Conservation (phyloP, 148 eudicot genomes). For the Simmondsia chinensis region DNA sequence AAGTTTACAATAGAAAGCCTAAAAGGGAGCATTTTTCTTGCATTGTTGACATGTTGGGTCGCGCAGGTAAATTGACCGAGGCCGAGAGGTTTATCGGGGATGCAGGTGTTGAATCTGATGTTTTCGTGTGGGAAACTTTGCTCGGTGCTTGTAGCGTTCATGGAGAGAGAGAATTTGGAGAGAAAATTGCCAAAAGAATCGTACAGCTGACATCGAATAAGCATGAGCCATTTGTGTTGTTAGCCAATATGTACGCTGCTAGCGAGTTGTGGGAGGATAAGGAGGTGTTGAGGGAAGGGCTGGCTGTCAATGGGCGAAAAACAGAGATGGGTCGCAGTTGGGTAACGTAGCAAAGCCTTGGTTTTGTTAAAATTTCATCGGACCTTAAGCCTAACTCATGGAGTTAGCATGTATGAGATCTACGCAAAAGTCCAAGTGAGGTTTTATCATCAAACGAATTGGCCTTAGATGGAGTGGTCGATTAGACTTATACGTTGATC, state of each 20-base stretch:
- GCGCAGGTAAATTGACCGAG: slow-evolving; percentile 27
- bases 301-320: slow-evolving; percentile 6
- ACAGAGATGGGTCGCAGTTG: slow-evolving; percentile 22
- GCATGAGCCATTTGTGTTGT: slow-evolving; percentile 21
- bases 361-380: too few species aligned
- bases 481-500: too few species aligned
- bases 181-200: slow-evolving; percentile 13
- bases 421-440: too few species aligned
- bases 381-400: too few species aligned
- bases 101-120: slow-evolving; percentile 17
- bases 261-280: slow-evolving; percentile 30
- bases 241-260: slow-evolving; percentile 35
- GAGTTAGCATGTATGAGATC: too few species aligned
- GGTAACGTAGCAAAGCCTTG: slow-evolving; percentile 4
- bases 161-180: slow-evolving; percentile 22
- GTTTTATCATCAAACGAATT: too few species aligned
- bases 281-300: slow-evolving; percentile 18
- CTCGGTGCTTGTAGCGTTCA: slow-evolving; percentile 30
- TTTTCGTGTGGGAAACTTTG: slow-evolving; percentile 25
- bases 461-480: too few species aligned
- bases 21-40: slow-evolving; percentile 31
- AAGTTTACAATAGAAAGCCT: slow-evolving; percentile 11
- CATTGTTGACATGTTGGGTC: slow-evolving; percentile 31
- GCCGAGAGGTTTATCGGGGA: slow-evolving; percentile 24
- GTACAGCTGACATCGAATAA: slow-evolving; percentile 16